A percentile compares a stretch with the other conserved stretches of the same genome.
Evolutionary conservation across 73 alveolate genomes (phyloP).

Genomic region (Loxodes magnus): DNA sequence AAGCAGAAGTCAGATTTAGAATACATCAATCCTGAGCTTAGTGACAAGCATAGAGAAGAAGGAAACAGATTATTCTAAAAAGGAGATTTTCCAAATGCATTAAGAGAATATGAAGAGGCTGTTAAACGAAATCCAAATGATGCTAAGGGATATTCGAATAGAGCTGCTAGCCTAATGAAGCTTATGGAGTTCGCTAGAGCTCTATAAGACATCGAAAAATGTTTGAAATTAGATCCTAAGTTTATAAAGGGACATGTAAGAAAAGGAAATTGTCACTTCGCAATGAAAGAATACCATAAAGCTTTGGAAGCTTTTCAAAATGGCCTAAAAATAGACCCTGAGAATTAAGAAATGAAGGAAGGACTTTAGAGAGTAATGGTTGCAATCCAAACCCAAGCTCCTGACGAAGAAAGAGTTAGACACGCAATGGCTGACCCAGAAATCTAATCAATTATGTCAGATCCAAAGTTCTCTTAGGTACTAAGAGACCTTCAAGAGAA

Average conservation of each 20-base stretch:
- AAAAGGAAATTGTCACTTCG: constrained; percentile 71
- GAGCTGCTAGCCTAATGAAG: constrained; percentile 77
- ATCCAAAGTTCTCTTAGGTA: constrained; percentile 65
- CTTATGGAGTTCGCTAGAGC: constrained; percentile 81
- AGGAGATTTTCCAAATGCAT: constrained; percentile 86
- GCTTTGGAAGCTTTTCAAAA: constrained; percentile 68
- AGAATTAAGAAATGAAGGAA: constrained; percentile 57
- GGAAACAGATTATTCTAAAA: constrained; percentile 70
- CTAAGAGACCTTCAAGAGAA: constrained; percentile 72
- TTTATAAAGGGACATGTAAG: constrained; percentile 72
- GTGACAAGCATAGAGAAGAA: constrained; percentile 76
- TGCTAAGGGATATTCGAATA: constrained; percentile 73
- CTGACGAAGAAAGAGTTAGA: constrained; percentile 86
- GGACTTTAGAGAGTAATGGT: constrained; percentile 52
- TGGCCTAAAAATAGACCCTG: constrained; percentile 72
- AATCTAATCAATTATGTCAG: constrained; percentile 79
- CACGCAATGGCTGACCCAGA: constrained; percentile 99
- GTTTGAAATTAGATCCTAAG: constrained; percentile 70
- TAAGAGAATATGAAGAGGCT: constrained; percentile 77
- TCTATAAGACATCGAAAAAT: constrained; percentile 68
- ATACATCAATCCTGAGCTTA: constrained; percentile 74
- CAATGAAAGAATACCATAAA: constrained; percentile 86
- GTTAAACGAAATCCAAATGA: constrained; percentile 77
- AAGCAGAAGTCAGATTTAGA: constrained; percentile 54
- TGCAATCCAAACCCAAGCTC: constrained; percentile 46